Conservation (phyloP, 768 basidiomycete species). For the Pleurotus eryngii region DNA sequence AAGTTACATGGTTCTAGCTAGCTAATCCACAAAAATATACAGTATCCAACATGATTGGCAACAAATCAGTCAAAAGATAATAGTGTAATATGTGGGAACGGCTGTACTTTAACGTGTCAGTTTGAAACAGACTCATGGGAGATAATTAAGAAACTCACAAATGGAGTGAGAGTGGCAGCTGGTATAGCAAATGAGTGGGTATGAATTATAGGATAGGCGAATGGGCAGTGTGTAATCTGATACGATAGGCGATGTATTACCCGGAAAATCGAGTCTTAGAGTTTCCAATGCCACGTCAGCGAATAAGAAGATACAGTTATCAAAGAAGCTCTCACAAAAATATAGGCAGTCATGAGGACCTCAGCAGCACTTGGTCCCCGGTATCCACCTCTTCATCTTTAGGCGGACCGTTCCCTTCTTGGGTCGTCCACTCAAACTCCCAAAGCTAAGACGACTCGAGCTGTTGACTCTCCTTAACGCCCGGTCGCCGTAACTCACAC, state of each 20-base stretch:
- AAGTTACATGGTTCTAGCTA: not conserved
- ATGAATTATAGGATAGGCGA: slow-evolving; percentile 22
- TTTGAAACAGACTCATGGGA: not conserved
- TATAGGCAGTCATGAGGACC: not conserved
- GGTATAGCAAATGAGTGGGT: slow-evolving; percentile 38
- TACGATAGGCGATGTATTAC: not conserved
- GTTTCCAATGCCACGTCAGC: not conserved
- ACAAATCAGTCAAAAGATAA: not conserved
- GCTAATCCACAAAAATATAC: not conserved
- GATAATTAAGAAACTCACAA: slow-evolving; percentile 11
- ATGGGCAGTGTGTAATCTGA: slow-evolving; percentile 4
- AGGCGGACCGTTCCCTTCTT: slow-evolving; percentile 59
- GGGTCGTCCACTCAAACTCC: slow-evolving; percentile 63
- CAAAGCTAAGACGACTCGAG: slow-evolving; percentile 85
- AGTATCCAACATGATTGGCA: not conserved
- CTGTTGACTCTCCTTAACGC: slow-evolving; percentile 88
- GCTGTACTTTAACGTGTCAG: slow-evolving; percentile 6
- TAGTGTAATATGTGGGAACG: slow-evolving; percentile 3
- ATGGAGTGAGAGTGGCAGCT: slow-evolving; percentile 21
- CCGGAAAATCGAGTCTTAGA: not conserved
- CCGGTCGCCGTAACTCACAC: slow-evolving; percentile 95
- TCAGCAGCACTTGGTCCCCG: slow-evolving; percentile 68
- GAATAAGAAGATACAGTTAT: not conserved
- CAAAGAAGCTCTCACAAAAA: not conserved
- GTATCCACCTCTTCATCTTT: slow-evolving; percentile 59